Base-by-base conservation (phyloP, 2,329 filamentous ascomycete species). In the Bisporella sp. region DNA sequence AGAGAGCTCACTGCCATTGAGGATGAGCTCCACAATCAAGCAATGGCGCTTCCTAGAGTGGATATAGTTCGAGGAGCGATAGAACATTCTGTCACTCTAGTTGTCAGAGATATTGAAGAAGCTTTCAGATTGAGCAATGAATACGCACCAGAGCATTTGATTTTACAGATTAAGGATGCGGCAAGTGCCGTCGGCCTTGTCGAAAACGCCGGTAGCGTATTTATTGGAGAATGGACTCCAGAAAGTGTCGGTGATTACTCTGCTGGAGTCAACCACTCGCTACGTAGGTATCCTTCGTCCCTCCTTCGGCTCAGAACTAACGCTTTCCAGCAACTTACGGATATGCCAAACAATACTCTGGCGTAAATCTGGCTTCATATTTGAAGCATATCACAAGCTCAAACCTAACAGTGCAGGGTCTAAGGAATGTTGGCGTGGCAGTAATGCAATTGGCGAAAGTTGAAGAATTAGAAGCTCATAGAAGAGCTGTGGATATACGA, bases 241-340 rank as follows among this genome's bases (percentile, higher is more conserved):
- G 93, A 99, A 72, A 95, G 89, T 67, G 93, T 99, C 3, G 93
- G 93, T 43, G 93, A 99, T 68, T 99, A 99, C 73, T 96, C 90
- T 56, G 93, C 93, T 48, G 93, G 93, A 64, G 93, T 99, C 41
- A 99, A 99, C 69, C 93, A 99, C 74, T 95, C 89, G 52, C 74
- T 99, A 58, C 93, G 90, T 95, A 85, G 81, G 89, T 85, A 51
- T 44, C 33, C 21, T 51, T 47, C 46, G 40, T 31, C 33, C 31
- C n/a, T 31, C 28, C n/a, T 32, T 29, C 8, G n/a, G n/a, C 45
- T 49, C 30, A 45, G 40, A 50, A 32, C 40, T 56, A 41, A 59
- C 44, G 42, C 21, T 47, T 49, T 48, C 30, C 59, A 95, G 90
- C 93, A 47, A 99, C 93, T 0, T 99, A 97, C 65, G 93, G 93